Conservation (phyloP, 805 yeast species). For the Zygosaccharomyces rouxii region DNA sequence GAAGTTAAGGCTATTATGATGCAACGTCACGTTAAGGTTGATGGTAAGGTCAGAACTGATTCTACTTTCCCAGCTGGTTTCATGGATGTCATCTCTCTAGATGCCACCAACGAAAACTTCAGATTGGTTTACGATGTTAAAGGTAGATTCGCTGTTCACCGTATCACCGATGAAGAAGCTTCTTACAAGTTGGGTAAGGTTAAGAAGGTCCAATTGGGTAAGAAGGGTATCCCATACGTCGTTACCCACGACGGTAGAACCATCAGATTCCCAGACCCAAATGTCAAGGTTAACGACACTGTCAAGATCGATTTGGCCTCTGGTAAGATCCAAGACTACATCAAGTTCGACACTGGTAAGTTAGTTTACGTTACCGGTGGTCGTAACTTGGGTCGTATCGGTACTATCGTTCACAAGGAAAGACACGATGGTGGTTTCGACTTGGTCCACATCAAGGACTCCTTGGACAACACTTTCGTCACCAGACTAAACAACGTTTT, state of each 20-base stretch:
- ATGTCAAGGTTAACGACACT: slow-evolving; percentile 94
- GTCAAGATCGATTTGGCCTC: slow-evolving; percentile 94
- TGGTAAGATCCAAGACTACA: slow-evolving; percentile 86
- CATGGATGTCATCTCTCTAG: slow-evolving; percentile 97
- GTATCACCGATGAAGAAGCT: slow-evolving; percentile 98
- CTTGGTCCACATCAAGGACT: slow-evolving; percentile 93
- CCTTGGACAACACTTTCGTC: slow-evolving; percentile 91
- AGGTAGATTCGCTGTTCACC: slow-evolving; percentile 99
- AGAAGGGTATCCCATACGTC: slow-evolving; percentile 96
- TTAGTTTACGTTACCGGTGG: slow-evolving; percentile 95
- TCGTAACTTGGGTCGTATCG: slow-evolving; percentile 97
- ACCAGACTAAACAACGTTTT: slow-evolving; percentile 92
- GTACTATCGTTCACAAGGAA: slow-evolving; percentile 93
- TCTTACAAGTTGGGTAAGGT: slow-evolving; percentile 97
- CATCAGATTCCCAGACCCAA: slow-evolving; percentile 98
- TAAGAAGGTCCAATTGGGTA: slow-evolving; percentile 96
- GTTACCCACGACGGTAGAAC: slow-evolving; percentile 99
- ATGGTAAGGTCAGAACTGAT: slow-evolving; percentile 99
- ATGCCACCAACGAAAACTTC: slow-evolving; percentile 99
- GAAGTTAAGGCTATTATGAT: slow-evolving; percentile 96
- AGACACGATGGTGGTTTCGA: slow-evolving; percentile 98
- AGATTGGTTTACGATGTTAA: slow-evolving; percentile 97
- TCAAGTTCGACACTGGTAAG: slow-evolving; percentile 90
- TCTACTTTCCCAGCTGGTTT: slow-evolving; percentile 98
- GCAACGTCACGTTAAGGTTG: slow-evolving; percentile 98